phyloP scores from a whole-genome alignment of 1,284 basidiomycete genomes.

The Apiotrichum mycotoxinovorans region DNA sequence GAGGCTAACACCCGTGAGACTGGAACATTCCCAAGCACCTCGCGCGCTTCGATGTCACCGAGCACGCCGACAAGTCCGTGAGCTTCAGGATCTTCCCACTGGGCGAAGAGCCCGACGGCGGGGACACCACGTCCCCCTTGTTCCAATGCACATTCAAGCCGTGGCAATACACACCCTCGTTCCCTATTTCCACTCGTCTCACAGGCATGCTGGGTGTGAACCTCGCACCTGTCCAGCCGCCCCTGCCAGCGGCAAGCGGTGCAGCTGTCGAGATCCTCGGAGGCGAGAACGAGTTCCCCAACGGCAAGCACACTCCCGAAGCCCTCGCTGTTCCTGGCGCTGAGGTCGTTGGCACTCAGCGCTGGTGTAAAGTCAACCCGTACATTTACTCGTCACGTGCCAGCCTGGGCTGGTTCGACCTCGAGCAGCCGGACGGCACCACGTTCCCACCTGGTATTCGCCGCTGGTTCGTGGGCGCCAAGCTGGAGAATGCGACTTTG shows the following conservation, averaged over 20 bases:
- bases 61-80: slow-evolving; percentile 1
- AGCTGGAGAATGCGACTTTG: neutral
- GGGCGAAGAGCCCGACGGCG: neutral
- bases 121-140: neutral
- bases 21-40: slow-evolving; percentile 15
- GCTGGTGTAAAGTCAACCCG: slow-evolving; percentile 7
- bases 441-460: neutral
- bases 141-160: slow-evolving; percentile 6
- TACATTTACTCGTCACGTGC: slow-evolving; percentile 3
- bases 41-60: slow-evolving; percentile 7
- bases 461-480: slow-evolving; percentile 2
- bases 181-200: slow-evolving; percentile 6
- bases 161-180: slow-evolving; percentile 1
- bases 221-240: slow-evolving; percentile 7
- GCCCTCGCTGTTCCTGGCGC: neutral
- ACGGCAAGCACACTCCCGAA: neutral
- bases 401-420: slow-evolving; percentile 2
- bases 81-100: slow-evolving; percentile 7
- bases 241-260: neutral
- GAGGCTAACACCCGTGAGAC: too few relatives aligned
- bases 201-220: neutral
- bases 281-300: neutral
- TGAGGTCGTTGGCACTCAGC: slow-evolving; percentile 4
- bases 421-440: slow-evolving; percentile 3
- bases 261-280: neutral